Base-by-base conservation (phyloP, 768 basidiomycete genomes). In the Boletus coccyginus region DNA sequence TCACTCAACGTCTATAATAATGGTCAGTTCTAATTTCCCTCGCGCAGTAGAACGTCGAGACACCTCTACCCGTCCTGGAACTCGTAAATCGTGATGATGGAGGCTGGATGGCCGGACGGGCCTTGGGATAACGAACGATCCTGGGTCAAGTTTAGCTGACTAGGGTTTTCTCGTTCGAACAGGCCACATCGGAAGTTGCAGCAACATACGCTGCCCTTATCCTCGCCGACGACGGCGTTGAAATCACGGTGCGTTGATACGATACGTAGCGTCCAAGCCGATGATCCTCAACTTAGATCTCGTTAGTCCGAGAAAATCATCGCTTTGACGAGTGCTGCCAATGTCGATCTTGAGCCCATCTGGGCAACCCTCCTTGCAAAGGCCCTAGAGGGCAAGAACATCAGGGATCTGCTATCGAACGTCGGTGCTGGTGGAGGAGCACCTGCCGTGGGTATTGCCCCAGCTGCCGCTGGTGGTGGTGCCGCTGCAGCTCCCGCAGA, bases 301-400 rank as follows among this genome's bases (percentile, higher is more conserved):
- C 33, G 3, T n/a, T 56, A 98, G 95, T 73, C 93, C 57, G 97
- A 98, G 74, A 98, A 97, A 81, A 91, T 99, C 72, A 57, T 79
- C 66, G 78, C 93, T n/a, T 73, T 98, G 71, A 92, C 90, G 66
- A 73, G 71, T 54, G 95, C 92, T 52, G 97, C 96, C 52, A 77
- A 77, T 55, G 79, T 93, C 61, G 94, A 97, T 27, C 68, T 97
- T 57, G 97, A 98, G 77, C 83, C 95, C 55, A 98, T 99, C 80
- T 98, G 97, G 97, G 94, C 94, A 56, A 76, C 88, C 14, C 89
- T 99, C 67, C 92, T 99, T 70, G 91, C 96, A 60, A 98, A 97
- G 76, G 96, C 97, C 36, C 87, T 99, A 52, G 94, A 96, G 77
- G 96, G 95, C 69, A 97, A 96, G 83, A 86, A 98, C 78, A 84